Evolutionary conservation across 192 early-diverging fungal species (phyloP).

Genomic region (Allomyces javanicus): DNA sequence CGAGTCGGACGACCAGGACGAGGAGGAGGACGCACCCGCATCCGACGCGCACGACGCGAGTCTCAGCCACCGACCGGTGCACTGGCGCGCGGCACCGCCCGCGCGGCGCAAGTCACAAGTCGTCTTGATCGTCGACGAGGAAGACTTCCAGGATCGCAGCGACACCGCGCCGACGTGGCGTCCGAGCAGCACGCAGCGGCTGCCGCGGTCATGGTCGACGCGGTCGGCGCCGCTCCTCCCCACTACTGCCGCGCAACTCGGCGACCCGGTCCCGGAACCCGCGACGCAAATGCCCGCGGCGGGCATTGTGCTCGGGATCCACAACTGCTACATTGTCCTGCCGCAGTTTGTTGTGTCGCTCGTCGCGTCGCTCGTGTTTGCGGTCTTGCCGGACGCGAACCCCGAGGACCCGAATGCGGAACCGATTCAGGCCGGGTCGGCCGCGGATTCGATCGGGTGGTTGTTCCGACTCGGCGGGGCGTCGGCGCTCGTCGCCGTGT

Average conservation of each 20-base stretch:
- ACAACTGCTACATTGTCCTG: conserved; percentile 85
- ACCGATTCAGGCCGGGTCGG: background rate
- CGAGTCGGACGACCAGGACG: too few species aligned
- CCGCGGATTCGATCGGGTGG: conserved; percentile 33
- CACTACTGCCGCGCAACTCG: conserved; percentile 1
- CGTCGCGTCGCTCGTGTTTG: conserved; percentile 50
- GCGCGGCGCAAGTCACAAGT: too few species aligned
- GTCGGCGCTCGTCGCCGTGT: conserved; percentile 39
- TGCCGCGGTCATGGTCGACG: background rate
- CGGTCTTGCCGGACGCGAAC: conserved; percentile 17
- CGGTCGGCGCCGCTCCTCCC: background rate
- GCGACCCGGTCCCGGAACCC: background rate
- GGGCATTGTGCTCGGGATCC: conserved; percentile 70
- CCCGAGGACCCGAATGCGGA: background rate
- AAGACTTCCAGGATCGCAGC: too few species aligned
- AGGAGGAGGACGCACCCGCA: too few species aligned
- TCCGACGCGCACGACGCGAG: too few species aligned
- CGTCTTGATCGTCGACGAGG: too few species aligned
- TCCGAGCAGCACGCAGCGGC: too few species aligned
- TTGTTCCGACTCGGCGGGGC: conserved; percentile 50
- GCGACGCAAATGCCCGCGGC: conserved; percentile 20
- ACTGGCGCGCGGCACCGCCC: too few species aligned
- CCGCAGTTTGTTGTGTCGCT: conserved; percentile 81
- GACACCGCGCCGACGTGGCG: too few species aligned
- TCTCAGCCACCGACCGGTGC: too few species aligned